Conservation (phyloP, 2,329 filamentous ascomycete genomes). For the Dryadomyces sulphureus region DNA sequence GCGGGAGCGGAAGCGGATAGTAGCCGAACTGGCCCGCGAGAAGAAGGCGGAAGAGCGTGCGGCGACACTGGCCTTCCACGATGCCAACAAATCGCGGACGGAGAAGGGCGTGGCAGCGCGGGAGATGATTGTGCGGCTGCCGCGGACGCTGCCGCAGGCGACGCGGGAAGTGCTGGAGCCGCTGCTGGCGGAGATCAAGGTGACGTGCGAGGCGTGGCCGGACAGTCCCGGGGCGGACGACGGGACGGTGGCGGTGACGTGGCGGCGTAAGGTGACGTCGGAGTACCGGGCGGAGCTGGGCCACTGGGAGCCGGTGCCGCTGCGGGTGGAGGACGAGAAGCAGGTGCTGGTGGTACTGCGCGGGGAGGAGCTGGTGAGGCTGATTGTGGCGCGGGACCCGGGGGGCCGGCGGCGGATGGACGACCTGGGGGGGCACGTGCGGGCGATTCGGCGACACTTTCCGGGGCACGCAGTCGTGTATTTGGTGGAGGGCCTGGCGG, state of each 20-base stretch:
- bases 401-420: not conserved
- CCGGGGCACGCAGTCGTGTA: conserved; percentile 45
- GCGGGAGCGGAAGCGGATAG: conserved; percentile 38
- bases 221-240: conserved; percentile 28
- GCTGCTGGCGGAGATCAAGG: conserved; percentile 34
- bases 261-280: conserved; percentile 53
- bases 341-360: conserved; percentile 47
- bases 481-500: conserved; percentile 52
- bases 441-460: conserved; percentile 38
- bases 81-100: conserved; percentile 57
- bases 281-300: conserved; percentile 44
- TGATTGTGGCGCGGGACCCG: conserved; percentile 27
- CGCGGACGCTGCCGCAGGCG: conserved; percentile 35
- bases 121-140: conserved; percentile 67
- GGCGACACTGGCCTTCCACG: conserved; percentile 48
- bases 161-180: conserved; percentile 30
- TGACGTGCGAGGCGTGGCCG: conserved; percentile 29
- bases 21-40: conserved; percentile 45
- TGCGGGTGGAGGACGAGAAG: conserved; percentile 37
- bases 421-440: conserved; percentile 41
- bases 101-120: conserved; percentile 59
- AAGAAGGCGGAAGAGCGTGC: conserved; percentile 49
- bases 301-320: conserved; percentile 48
- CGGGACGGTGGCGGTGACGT: conserved; percentile 41
- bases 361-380: conserved; percentile 50